A percentile compares a stretch with the other conserved stretches of the same genome.
Evolutionary conservation across 768 basidiomycete genomes (phyloP).

Genomic region (Cystoderma amianthinum): DNA sequence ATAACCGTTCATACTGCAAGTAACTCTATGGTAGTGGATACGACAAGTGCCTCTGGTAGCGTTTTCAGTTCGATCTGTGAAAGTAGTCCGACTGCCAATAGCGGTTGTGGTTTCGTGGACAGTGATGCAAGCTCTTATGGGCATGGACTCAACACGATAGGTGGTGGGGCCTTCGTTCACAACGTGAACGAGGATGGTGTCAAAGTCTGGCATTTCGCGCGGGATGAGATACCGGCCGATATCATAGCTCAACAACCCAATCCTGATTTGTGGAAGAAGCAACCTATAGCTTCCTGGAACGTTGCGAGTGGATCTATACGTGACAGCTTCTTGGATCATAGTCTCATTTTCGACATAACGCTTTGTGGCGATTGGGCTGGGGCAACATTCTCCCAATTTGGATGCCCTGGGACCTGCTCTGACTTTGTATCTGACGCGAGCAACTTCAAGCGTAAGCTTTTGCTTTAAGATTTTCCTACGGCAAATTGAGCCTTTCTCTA

Average conservation of each 20-base stretch:
- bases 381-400: conserved; percentile 21
- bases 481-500: too few species aligned
- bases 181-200: conserved; percentile 48
- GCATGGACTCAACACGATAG: conserved; percentile 32
- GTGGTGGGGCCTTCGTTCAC: conserved; percentile 50
- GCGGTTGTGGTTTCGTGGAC: conserved; percentile 46
- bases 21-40: conserved; percentile 27
- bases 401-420: conserved; percentile 39
- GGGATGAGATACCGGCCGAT: conserved; percentile 44
- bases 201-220: conserved; percentile 49
- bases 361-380: conserved; percentile 43
- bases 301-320: conserved; percentile 39
- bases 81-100: conserved; percentile 29
- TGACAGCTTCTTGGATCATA: conserved; percentile 45
- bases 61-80: conserved; percentile 27
- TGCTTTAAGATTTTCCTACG: too few species aligned
- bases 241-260: conserved; percentile 36
- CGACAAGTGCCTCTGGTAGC: conserved; percentile 14
- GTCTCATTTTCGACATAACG: conserved; percentile 39
- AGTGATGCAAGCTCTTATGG: conserved; percentile 30
- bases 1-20: conserved; percentile 57
- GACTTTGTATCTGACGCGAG: conserved; percentile 44
- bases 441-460: conserved; percentile 37
- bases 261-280: conserved; percentile 44
- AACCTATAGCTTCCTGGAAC: conserved; percentile 46